phyloP scores from a whole-genome alignment of 108 stramenopile species.

The Conticribra guillardii region DNA sequence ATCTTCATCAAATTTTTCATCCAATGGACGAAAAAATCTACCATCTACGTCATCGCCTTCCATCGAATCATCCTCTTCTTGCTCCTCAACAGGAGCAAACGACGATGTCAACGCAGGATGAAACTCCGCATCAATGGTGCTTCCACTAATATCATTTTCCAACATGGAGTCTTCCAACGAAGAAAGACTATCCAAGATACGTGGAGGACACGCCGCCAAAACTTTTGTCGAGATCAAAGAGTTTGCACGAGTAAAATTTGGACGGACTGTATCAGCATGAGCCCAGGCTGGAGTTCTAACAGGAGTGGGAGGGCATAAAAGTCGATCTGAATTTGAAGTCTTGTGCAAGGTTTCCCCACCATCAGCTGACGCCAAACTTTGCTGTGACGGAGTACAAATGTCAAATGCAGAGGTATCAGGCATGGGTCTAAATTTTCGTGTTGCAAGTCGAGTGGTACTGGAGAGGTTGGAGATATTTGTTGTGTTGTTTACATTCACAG shows the following conservation, averaged over 20 bases:
- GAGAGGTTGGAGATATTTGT: slow-evolving; percentile 21
- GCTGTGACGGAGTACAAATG: slow-evolving; percentile 40
- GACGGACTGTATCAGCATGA: slow-evolving; percentile 44
- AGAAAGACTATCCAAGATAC: slow-evolving; percentile 67
- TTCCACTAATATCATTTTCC: slow-evolving; percentile 62
- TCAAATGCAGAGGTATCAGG: slow-evolving; percentile 86
- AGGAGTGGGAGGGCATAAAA: slow-evolving; percentile 79
- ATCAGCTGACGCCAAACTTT: slow-evolving; percentile 42
- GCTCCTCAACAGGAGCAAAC: slow-evolving; percentile 34
- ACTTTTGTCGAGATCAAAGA: slow-evolving; percentile 75
- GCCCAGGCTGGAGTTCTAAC: slow-evolving; percentile 82
- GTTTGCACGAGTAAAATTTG: slow-evolving; percentile 49
- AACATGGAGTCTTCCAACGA: slow-evolving; percentile 78
- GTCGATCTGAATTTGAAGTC: slow-evolving; percentile 34
- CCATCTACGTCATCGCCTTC: slow-evolving; percentile 2
- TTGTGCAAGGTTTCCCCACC: slow-evolving; percentile 54
- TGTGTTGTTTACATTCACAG: slow-evolving; percentile 32
- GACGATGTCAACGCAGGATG: slow-evolving; percentile 23
- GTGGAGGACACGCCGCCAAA: slow-evolving; percentile 68
- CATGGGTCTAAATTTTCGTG: slow-evolving; percentile 68
- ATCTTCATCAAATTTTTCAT: slow-evolving; percentile 24
- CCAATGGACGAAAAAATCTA: slow-evolving; percentile 25
- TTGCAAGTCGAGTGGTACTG: slow-evolving; percentile 32
- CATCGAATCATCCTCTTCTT: slow-evolving; percentile 28
- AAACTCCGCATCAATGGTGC: slow-evolving; percentile 22